Evolutionary conservation across 1,139 yeast species (phyloP).

Genomic region (Yamadazyma kanchanaburiensis): DNA sequence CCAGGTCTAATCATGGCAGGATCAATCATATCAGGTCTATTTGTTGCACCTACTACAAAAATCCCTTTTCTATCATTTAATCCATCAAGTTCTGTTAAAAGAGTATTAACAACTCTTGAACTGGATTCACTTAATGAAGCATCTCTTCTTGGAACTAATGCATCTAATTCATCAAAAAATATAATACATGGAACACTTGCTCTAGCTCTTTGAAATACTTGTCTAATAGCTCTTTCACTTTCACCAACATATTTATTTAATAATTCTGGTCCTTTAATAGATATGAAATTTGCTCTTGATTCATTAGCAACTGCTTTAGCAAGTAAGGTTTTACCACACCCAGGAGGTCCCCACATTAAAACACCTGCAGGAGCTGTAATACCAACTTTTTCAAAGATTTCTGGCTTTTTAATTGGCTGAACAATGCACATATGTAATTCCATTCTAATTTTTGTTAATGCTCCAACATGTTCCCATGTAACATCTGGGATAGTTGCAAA

Average conservation of each 20-base stretch:
- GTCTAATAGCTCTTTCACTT: constrained; percentile 91
- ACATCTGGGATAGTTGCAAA: constrained; percentile 99
- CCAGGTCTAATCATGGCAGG: constrained; percentile 99
- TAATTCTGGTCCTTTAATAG: constrained; percentile 93
- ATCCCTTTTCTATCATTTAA: constrained; percentile 89
- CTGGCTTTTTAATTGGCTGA: constrained; percentile 93
- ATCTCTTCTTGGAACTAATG: constrained; percentile 92
- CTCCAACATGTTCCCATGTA: constrained; percentile 94
- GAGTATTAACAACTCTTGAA: constrained; percentile 90
- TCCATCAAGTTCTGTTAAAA: constrained; percentile 92
- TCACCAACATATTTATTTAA: constrained; percentile 96
- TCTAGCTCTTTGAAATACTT: constrained; percentile 89
- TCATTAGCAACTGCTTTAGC: constrained; percentile 99
- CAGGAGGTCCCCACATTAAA: constrained; percentile 98
- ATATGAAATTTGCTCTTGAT: constrained; percentile 90
- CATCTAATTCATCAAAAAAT: constrained; percentile 94
- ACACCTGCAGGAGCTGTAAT: constrained; percentile 97
- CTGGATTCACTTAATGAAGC: constrained; percentile 84
- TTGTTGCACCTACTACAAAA: constrained; percentile 94
- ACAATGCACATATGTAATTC: constrained; percentile 97
- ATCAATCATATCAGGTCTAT: constrained; percentile 97
- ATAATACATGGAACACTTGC: constrained; percentile 95
- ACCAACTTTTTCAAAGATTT: constrained; percentile 84
- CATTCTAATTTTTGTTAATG: constrained; percentile 71
- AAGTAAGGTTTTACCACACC: constrained; percentile 93